Conservation (phyloP, 495 filamentous ascomycete genomes). For the Terfezia boudieri region DNA sequence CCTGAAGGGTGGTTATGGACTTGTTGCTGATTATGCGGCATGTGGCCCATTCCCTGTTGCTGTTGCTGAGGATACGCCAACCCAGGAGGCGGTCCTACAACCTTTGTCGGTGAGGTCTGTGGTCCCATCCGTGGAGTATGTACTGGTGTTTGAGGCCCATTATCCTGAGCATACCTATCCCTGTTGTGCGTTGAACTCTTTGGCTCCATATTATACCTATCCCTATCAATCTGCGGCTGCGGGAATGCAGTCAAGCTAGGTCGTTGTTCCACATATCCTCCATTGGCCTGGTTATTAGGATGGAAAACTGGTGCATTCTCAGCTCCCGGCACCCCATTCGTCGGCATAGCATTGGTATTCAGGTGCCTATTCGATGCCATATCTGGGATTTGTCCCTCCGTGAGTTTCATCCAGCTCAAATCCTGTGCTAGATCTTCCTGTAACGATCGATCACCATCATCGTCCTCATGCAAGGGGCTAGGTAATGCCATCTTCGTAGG, state of each 20-base stretch:
- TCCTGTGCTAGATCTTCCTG: slow-evolving; percentile 16
- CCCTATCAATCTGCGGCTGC: not conserved
- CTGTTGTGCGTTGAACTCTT: not conserved
- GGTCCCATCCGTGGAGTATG: not conserved
- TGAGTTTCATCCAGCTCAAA: slow-evolving; percentile 17
- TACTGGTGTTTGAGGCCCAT: not conserved
- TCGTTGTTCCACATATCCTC: not conserved
- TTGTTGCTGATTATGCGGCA: not conserved
- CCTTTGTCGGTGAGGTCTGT: not conserved
- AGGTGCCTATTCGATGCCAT: slow-evolving; percentile 6
- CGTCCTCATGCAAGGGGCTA: slow-evolving; percentile 4
- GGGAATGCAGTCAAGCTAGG: not conserved
- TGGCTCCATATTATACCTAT: not conserved
- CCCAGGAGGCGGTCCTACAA: not conserved
- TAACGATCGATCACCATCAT: slow-evolving; percentile 8
- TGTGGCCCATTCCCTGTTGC: not conserved
- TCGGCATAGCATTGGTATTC: not conserved
- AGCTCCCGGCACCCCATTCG: not conserved
- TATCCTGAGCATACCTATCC: not conserved
- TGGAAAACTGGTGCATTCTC: not conserved
- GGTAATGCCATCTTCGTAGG: not conserved
- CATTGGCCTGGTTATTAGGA: not conserved
- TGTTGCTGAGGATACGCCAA: not conserved
- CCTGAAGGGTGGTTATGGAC: not conserved
- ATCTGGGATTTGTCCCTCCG: slow-evolving; percentile 3